phyloP scores from a whole-genome alignment of 2,329 filamentous ascomycete genomes.

The Didymella exigua region DNA sequence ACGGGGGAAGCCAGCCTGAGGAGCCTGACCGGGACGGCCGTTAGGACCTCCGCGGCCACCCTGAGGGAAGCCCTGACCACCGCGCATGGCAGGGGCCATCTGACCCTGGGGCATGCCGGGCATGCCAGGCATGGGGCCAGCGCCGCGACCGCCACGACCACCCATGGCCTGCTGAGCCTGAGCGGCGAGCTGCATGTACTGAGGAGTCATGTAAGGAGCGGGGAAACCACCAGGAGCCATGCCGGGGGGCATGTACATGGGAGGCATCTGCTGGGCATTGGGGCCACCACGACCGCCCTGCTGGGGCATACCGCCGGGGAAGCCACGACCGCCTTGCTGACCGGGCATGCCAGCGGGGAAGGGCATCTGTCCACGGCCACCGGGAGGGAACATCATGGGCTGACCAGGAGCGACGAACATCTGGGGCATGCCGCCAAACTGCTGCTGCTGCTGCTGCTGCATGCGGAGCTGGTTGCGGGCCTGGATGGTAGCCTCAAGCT shows the following conservation, averaged over 20 bases:
- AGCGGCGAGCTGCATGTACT: slow-evolving; percentile 80
- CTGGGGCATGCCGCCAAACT: slow-evolving; percentile 60
- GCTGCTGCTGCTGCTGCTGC: slow-evolving; percentile 87
- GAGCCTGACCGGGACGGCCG: slow-evolving; percentile 41
- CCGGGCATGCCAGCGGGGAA: slow-evolving; percentile 68
- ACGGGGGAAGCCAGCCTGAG: slow-evolving; percentile 41
- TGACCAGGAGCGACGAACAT: slow-evolving; percentile 91
- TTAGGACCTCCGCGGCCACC: slow-evolving; percentile 45
- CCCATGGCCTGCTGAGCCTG: slow-evolving; percentile 65
- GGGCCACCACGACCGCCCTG: slow-evolving; percentile 88
- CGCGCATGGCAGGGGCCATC: slow-evolving; percentile 59
- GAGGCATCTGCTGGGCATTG: slow-evolving; percentile 76
- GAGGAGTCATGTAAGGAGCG: slow-evolving; percentile 75
- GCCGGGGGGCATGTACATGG: slow-evolving; percentile 76
- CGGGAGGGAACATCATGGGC: slow-evolving; percentile 66
- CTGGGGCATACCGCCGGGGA: slow-evolving; percentile 77
- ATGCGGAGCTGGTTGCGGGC: slow-evolving; percentile 98
- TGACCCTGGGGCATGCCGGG: slow-evolving; percentile 73
- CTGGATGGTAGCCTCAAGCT: slow-evolving; percentile 98
- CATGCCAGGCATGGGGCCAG: slow-evolving; percentile 64
- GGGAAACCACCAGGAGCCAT: slow-evolving; percentile 71
- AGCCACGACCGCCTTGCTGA: slow-evolving; percentile 82
- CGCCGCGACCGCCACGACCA: slow-evolving; percentile 65
- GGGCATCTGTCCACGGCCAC: slow-evolving; percentile 65
- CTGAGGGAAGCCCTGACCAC: slow-evolving; percentile 49